phyloP scores from a whole-genome alignment of 1,284 basidiomycete genomes.

The Papiliotrema flavescens region DNA sequence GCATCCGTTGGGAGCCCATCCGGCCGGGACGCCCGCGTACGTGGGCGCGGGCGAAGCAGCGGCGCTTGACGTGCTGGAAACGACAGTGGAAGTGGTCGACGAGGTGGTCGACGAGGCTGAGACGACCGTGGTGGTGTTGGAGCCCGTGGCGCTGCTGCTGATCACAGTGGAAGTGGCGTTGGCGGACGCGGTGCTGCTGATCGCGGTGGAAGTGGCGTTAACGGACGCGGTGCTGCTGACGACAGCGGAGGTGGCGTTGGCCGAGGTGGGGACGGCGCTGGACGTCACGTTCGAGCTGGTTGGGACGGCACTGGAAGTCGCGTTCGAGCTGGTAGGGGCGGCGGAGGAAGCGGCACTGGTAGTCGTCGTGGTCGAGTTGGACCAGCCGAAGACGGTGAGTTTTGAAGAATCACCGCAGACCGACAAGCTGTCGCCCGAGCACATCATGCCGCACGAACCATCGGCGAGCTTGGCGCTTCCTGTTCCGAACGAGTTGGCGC shows the following conservation, averaged over 20 bases:
- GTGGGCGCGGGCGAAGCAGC: constrained; percentile 50
- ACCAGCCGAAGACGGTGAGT: constrained; percentile 1
- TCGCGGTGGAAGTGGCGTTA: not conserved
- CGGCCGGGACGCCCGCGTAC: constrained; percentile 5
- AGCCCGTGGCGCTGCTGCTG: not conserved
- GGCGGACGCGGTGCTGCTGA: not conserved
- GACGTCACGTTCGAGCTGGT: constrained; percentile 3
- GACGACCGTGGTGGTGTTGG: not conserved
- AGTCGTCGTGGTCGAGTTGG: constrained; percentile 3
- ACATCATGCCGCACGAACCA: not conserved
- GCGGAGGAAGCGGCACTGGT: constrained; percentile 10
- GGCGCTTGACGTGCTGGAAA: constrained; percentile 48
- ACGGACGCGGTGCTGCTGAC: not conserved
- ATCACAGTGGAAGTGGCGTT: not conserved
- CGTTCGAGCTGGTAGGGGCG: constrained; percentile 4
- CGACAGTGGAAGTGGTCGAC: not conserved
- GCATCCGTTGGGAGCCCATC: constrained; percentile 23
- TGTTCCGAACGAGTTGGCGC: not conserved
- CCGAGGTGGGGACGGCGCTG: constrained; percentile 2
- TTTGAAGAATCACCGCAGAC: constrained; percentile 2
- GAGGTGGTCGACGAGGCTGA: not conserved
- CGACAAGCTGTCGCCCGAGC: not conserved
- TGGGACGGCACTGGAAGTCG: constrained; percentile 6
- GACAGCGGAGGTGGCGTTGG: not conserved
- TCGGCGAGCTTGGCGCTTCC: constrained; percentile 8